Percentiles rank a stretch among this genome's conserved stretches.
phyloP scores from a whole-genome alignment of 2,329 filamentous ascomycete genomes.

The Penicillium sp. region DNA sequence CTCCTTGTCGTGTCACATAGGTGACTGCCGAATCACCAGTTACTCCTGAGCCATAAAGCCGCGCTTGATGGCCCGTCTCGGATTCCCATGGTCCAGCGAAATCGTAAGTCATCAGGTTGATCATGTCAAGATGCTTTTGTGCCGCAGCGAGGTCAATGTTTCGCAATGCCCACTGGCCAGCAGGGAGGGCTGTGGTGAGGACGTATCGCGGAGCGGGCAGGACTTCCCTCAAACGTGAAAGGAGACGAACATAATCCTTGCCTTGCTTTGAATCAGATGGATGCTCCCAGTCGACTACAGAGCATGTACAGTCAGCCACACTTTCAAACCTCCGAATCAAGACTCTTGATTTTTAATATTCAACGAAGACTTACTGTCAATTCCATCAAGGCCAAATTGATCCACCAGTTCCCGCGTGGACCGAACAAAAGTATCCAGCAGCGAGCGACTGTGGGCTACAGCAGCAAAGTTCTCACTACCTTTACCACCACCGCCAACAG shows the following conservation, averaged over 20 bases:
- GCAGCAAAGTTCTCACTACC: slow-evolving; percentile 66
- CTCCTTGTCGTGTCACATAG: slow-evolving; percentile 64
- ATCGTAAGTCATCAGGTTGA: slow-evolving; percentile 81
- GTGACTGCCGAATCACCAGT: slow-evolving; percentile 67
- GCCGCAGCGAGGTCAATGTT: slow-evolving; percentile 66
- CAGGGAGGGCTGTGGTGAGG: slow-evolving; percentile 70
- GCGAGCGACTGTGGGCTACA: slow-evolving; percentile 61
- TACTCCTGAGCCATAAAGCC: slow-evolving; percentile 61
- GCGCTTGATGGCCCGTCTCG: slow-evolving; percentile 71
- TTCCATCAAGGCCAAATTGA: slow-evolving; percentile 68
- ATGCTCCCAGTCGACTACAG: slow-evolving; percentile 76
- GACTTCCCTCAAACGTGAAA: slow-evolving; percentile 64
- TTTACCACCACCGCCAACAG: slow-evolving; percentile 66
- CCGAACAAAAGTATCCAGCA: slow-evolving; percentile 68
- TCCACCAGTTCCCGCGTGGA: slow-evolving; percentile 67
- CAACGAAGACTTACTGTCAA: slow-evolving; percentile 63
- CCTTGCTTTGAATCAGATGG: slow-evolving; percentile 66
- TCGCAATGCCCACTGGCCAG: slow-evolving; percentile 63
- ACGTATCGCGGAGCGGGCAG: slow-evolving; percentile 69
- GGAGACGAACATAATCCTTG: slow-evolving; percentile 66
- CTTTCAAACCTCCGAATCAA: background rate
- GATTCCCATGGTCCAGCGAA: slow-evolving; percentile 70
- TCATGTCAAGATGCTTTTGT: slow-evolving; percentile 66
- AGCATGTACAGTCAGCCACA: background rate
- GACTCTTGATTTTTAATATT: background rate